Evolutionary conservation across 2,329 filamentous ascomycete genomes (phyloP).

Genomic region (Pyricularia grisea): DNA sequence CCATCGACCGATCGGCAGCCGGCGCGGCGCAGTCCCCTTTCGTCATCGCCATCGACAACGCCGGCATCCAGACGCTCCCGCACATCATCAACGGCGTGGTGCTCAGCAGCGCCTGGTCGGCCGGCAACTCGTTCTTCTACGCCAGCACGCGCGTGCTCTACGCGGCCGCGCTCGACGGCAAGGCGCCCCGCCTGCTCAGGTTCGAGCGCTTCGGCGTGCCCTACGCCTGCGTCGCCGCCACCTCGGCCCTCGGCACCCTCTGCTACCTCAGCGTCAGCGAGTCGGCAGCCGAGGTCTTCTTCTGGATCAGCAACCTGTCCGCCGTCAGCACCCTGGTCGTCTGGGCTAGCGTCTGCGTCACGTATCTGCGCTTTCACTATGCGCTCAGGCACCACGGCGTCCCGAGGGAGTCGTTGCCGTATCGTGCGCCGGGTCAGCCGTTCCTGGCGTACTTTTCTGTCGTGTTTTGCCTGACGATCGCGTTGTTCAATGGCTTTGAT

Average conservation of each 20-base stretch:
- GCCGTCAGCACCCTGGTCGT: constrained; percentile 63
- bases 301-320: constrained; percentile 23
- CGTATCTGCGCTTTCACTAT: constrained; percentile 60
- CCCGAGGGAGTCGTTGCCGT: constrained; percentile 53
- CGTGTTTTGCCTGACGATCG: constrained; percentile 52
- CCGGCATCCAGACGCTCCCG: constrained; percentile 50
- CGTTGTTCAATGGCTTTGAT: constrained; percentile 63
- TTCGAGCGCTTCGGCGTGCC: constrained; percentile 37
- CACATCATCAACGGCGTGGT: constrained; percentile 61
- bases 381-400: constrained; percentile 57
- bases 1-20: constrained; percentile 15
- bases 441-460: constrained; percentile 58
- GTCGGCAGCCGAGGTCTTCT: constrained; percentile 8
- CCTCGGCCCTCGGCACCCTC: constrained; percentile 50
- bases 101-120: constrained; percentile 30
- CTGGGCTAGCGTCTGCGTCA: constrained; percentile 57
- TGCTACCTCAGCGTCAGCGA: constrained; percentile 51
- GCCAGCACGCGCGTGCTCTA: constrained; percentile 28
- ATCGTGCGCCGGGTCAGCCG: constrained; percentile 57
- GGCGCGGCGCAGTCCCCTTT: constrained; percentile 18
- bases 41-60: constrained; percentile 54
- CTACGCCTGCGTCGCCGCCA: constrained; percentile 24
- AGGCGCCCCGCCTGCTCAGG: constrained; percentile 36
- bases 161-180: constrained; percentile 35
- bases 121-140: constrained; percentile 23